Evolutionary conservation across 2,329 filamentous ascomycete genomes (phyloP), one percentile per base, ranked within the genome.

Genomic region (Dactylellina parvicollis): DNA sequence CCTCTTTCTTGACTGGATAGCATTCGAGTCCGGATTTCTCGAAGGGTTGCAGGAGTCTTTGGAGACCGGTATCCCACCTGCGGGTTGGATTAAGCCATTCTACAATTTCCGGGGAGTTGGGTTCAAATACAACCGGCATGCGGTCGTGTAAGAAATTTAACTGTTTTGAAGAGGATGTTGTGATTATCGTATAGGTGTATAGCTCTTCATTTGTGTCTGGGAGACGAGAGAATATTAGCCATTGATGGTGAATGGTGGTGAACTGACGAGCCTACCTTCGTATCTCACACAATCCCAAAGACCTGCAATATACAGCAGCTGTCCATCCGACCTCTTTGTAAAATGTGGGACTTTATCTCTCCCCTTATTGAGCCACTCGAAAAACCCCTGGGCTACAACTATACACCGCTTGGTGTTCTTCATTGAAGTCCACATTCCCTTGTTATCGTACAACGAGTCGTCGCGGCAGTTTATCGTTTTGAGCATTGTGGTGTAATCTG

Each of bases 401-500:
- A 98, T 84, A 80, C 95, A 98, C 28, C 95, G 86, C 82, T 97
- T 96, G 76, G 86, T 87, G 74, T 89, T 88, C 82, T 97, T 97
- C 90, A 98, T 96, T 0, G 86, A 88, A 42, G 87, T 90, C 95
- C 95, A 98, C 88, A 98, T 91, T 9, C 93, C 92, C 3, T 88
- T 86, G 7, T 89, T 85, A 8, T 89, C 86, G 4, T 87, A 84
- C 18, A 98, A 83, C 0, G 92, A 95, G 81, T 98, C 94, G 78
- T 94, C 91, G 2, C 94, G 89, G 80, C 94, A 98, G 81, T 99
- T 98, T 81, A 98, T 98, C 0, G 92, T 96, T 79, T 90, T 92
- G 84, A 96, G 85, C 80, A 92, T 84, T 0, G 88, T 88, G 24
- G 86, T 85, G 78, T 95, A 94, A 78, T 92, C 88, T 0, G 92